Evolutionary conservation across 768 basidiomycete species (phyloP).

Genomic region (Pleurotus salmoneostramineus): DNA sequence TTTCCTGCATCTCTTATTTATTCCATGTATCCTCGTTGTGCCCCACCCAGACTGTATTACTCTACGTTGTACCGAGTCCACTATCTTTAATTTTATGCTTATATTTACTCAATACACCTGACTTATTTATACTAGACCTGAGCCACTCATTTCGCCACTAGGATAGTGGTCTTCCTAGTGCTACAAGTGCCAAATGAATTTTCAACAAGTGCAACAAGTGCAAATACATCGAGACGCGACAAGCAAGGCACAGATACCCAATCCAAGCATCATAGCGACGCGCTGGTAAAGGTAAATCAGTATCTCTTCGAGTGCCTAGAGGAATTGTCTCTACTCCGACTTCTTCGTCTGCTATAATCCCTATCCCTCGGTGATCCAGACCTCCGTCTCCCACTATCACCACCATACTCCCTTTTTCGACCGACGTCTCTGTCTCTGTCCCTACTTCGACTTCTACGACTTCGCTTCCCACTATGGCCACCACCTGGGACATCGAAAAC

Average conservation of each 20-base stretch:
- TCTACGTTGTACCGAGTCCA: not conserved
- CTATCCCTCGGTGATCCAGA: conserved; percentile 29
- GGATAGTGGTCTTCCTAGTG: too few relatives aligned
- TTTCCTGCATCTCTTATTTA: not conserved
- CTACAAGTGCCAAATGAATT: too few relatives aligned
- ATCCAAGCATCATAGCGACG: too few relatives aligned
- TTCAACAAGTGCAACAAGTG: too few relatives aligned
- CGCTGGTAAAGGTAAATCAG: too few relatives aligned
- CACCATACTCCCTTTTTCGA: not conserved
- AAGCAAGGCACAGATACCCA: too few relatives aligned
- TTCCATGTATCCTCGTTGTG: not conserved
- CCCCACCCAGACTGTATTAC: not conserved
- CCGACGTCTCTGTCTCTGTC: conserved; percentile 22
- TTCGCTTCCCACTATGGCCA: conserved; percentile 42
- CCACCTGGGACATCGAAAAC: conserved; percentile 74
- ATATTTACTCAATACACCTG: not conserved
- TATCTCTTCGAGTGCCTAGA: too few relatives aligned
- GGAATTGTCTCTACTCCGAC: conserved; percentile 12
- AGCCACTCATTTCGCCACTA: too few relatives aligned
- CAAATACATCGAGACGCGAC: too few relatives aligned
- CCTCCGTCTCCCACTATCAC: conserved; percentile 27
- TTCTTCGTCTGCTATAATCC: conserved; percentile 18
- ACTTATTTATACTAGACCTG: too few relatives aligned
- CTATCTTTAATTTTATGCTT: not conserved
- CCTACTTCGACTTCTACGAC: conserved; percentile 40